phyloP scores from a whole-genome alignment of 768 basidiomycete species.

The Trametes meyenii region DNA sequence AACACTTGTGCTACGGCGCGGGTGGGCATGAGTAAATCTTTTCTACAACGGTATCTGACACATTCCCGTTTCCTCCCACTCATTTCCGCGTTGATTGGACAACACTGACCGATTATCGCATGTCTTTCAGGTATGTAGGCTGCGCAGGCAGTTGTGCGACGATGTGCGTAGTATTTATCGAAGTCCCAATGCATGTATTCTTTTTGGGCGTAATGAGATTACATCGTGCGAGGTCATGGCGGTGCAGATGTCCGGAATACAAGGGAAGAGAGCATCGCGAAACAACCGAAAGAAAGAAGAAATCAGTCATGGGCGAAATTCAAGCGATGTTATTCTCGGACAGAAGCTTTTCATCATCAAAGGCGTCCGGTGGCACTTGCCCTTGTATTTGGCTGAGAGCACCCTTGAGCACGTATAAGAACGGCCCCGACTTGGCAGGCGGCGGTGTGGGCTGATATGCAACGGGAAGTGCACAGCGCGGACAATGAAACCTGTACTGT shows the following conservation, averaged over 20 bases:
- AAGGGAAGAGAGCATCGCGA: neutral
- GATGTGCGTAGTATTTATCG: too few species aligned
- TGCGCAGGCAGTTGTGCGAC: too few species aligned
- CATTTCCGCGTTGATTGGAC: neutral
- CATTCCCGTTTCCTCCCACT: constrained; percentile 8
- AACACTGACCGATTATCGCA: neutral
- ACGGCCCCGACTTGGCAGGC: constrained; percentile 75
- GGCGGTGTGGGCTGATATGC: constrained; percentile 81
- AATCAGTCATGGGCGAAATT: too few species aligned
- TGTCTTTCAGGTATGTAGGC: neutral
- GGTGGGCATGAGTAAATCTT: constrained; percentile 50
- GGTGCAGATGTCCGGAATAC: neutral
- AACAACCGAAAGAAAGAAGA: too few species aligned
- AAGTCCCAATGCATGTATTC: too few species aligned
- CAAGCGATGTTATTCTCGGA: constrained; percentile 8
- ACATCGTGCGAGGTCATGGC: too few species aligned
- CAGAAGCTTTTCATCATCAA: constrained; percentile 53
- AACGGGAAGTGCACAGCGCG: constrained; percentile 65
- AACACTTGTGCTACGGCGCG: constrained; percentile 48
- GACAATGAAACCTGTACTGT: constrained; percentile 73
- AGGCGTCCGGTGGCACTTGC: constrained; percentile 81
- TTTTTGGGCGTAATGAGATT: too few species aligned
- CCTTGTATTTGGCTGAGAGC: constrained; percentile 90
- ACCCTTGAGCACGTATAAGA: constrained; percentile 78
- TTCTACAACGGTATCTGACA: constrained; percentile 91